Evolutionary conservation across 2,329 filamentous ascomycete genomes (phyloP), one percentile per base, ranked within the genome.

Genomic region (Fusarium nematophilum): DNA sequence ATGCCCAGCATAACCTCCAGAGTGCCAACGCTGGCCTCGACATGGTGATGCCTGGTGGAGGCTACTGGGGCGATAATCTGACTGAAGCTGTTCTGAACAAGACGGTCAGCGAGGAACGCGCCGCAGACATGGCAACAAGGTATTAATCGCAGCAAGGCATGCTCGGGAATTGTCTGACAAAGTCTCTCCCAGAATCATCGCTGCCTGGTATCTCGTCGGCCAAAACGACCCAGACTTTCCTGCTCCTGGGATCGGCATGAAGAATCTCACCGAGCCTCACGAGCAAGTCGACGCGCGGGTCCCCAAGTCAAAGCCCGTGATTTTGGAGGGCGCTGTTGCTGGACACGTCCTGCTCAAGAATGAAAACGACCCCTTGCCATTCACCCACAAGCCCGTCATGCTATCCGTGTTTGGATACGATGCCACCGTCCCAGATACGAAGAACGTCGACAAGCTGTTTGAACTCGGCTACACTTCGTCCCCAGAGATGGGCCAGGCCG

Each of bases 61-160:
- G 80, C 0, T 80, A 86, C 2, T 84, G 80, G 75, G 91, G 90
- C 0, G 66, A 75, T 7, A 93, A 93, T 70, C 75, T 96, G 53
- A 90, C 89, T 0, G 79, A 90, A 53, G 90, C 90, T 0, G 86
- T 96, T n/a, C 77, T 85, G 25, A 95, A 95, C 66, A 90, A 91
- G 4, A 91, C 89, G 0, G 79, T 96, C 8, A 84, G 85, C 1
- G 85, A 89, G 63, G 87, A 83, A 70, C 83, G 92, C 21, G 70
- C 96, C 2, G 88, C 90, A 49, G 92, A 96, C 72, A 94, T 94
- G 86, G 90, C 85, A 1, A 89, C 88, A 9, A 87, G 92, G 60
- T 57, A 21, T 21, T 21, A 6, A 21, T 6, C 21, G 21, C 21
- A 21, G 4, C 4, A 21, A 21, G 21, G 21, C 21, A 21, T 6